Conservation (phyloP, 1,139 yeast genomes). For the Yamadazyma mexicana region DNA sequence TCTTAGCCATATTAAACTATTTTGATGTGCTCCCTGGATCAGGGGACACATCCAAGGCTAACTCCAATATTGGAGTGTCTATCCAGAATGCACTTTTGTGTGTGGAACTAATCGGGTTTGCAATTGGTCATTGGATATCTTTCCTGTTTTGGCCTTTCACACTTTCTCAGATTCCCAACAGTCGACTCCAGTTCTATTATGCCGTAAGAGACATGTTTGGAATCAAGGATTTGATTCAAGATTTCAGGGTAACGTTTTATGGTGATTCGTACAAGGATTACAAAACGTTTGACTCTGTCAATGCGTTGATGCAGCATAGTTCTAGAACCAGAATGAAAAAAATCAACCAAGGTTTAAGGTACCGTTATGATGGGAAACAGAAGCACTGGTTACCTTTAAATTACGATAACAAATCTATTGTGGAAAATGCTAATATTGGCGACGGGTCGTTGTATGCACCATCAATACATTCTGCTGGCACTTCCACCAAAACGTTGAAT, state of each 20-base stretch:
- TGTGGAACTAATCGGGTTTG: slow-evolving; percentile 81
- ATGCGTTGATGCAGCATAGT: slow-evolving; percentile 64
- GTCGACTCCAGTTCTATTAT: slow-evolving; percentile 55
- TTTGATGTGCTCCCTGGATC: slow-evolving; percentile 49
- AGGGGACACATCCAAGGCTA: slow-evolving; percentile 22
- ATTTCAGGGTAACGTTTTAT: slow-evolving; percentile 68
- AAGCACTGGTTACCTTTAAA: slow-evolving; percentile 77
- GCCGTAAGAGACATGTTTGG: slow-evolving; percentile 82
- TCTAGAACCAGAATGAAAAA: slow-evolving; percentile 68
- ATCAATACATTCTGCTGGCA: slow-evolving; percentile 29
- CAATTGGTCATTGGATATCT: slow-evolving; percentile 84
- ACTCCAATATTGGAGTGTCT: slow-evolving; percentile 50
- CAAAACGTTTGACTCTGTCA: slow-evolving; percentile 79
- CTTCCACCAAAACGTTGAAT: slow-evolving; percentile 35
- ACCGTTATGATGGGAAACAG: slow-evolving; percentile 72
- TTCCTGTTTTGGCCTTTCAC: slow-evolving; percentile 78
- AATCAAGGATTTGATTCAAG: slow-evolving; percentile 69
- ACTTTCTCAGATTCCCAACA: slow-evolving; percentile 60
- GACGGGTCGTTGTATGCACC: slow-evolving; percentile 25
- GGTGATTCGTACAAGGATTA: slow-evolving; percentile 78
- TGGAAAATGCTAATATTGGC: slow-evolving; percentile 16
- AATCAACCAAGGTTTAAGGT: slow-evolving; percentile 80
- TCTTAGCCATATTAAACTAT: slow-evolving; percentile 60
- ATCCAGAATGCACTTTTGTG: slow-evolving; percentile 82
- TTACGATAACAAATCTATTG: slow-evolving; percentile 19